These are phyloP conservation scores for barley (Hordeum vulgare) DNA, from an alignment of 176 grass and related monocot species.

Conservation along the genomic window DNA sequence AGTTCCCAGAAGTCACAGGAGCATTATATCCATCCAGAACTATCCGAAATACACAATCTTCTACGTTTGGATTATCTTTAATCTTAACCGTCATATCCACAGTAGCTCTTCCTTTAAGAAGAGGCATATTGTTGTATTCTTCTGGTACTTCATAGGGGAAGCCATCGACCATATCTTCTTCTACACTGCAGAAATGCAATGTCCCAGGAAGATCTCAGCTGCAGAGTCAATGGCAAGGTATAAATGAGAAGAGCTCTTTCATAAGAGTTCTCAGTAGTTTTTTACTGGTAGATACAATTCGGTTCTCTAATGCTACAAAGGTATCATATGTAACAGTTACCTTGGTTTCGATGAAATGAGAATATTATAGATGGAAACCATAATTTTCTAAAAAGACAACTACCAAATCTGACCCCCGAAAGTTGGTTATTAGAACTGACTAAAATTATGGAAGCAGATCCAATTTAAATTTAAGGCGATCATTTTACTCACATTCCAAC, in stretches of 20 bases:
- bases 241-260: constrained; percentile 83
- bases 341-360: neutral
- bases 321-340: neutral
- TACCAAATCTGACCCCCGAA: neutral
- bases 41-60: constrained; percentile 87
- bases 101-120: constrained; percentile 87
- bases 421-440: neutral
- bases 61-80: constrained; percentile 86
- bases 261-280: constrained; percentile 34
- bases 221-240: constrained; percentile 90
- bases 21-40: constrained; percentile 97
- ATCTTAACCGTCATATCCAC: constrained; percentile 99
- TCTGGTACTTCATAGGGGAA: constrained; percentile 91
- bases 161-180: constrained; percentile 99
- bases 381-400: constrained; percentile 10
- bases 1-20: constrained; percentile 89
- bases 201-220: constrained; percentile 98
- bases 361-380: neutral
- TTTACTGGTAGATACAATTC: constrained; percentile 24
- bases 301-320: constrained; percentile 9
- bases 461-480: constrained; percentile 5
- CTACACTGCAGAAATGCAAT: constrained; percentile 99
- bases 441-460: neutral
- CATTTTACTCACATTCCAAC: constrained; percentile 71
- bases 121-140: constrained; percentile 85